Evolutionary conservation across 495 filamentous ascomycete genomes (phyloP).

Genomic region (Letharia lupina): DNA sequence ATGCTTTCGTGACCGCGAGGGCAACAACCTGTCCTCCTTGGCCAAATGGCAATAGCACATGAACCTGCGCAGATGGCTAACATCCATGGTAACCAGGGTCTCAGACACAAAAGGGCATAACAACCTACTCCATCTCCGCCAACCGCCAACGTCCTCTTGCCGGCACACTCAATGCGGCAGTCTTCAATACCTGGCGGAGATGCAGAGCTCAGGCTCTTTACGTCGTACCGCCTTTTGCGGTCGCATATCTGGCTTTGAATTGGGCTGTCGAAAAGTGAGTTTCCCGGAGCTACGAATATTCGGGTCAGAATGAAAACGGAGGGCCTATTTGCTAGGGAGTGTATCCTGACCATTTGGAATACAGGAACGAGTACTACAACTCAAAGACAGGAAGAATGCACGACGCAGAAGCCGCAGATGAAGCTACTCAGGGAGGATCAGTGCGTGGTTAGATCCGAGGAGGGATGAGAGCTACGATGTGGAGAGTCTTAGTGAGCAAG

Average conservation of each 20-base stretch:
- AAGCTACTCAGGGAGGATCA: constrained; percentile 26
- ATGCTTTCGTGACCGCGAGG: neutral
- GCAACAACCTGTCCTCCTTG: constrained; percentile 6
- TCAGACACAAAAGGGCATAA: constrained; percentile 54
- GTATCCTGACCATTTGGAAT: neutral
- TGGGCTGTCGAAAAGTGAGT: constrained; percentile 80
- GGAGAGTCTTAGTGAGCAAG: neutral
- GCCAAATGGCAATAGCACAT: neutral
- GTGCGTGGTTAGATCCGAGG: constrained; percentile 20
- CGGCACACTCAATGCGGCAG: constrained; percentile 50
- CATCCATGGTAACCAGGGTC: constrained; percentile 28
- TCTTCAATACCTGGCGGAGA: constrained; percentile 56
- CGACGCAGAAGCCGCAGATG: constrained; percentile 41
- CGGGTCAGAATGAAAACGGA: neutral
- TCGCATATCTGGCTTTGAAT: constrained; percentile 68
- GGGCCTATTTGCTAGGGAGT: constrained; percentile 5
- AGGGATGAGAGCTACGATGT: neutral
- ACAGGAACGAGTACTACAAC: constrained; percentile 84
- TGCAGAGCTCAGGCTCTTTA: constrained; percentile 66
- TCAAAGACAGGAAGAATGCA: constrained; percentile 74
- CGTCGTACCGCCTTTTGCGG: constrained; percentile 65
- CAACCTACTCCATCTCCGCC: constrained; percentile 51
- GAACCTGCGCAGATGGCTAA: constrained; percentile 4
- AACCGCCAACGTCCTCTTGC: constrained; percentile 60
- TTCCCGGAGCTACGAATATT: neutral